Base-by-base conservation (phyloP, 2,329 filamentous ascomycete species). In the Cadophora gregata region DNA sequence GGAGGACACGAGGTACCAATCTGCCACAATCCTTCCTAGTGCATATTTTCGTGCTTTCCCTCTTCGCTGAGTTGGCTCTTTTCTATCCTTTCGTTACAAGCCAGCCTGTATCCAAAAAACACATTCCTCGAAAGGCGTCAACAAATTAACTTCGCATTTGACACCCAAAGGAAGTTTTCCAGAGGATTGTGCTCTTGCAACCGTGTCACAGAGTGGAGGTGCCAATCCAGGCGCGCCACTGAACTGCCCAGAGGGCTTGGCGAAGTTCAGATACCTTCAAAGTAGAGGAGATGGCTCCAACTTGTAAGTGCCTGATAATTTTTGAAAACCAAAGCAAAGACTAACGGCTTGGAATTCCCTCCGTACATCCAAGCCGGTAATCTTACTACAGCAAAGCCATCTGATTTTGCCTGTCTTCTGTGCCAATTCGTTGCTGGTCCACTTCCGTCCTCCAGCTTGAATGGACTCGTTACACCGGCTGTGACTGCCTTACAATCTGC, bases 181-280 rank as follows among this genome's bases (percentile, higher is more conserved):
- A 5, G n/a, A 3, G 21, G n/a, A 48, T 21, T 48, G 8, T 48
- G 24, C 24, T 51, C 24, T 27, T 16, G 16, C 14, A 19, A 16
- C 14, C 29, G 24, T 19, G 5, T 16, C 10, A 51, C 12, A 51
- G 48, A 51, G 48, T 48, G 69, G 66, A 33, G 71, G 70, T 36
- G 45, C 29, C 14, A 67, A 72, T 33, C 64, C 69, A 51, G 70
- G 70, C 6, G 66, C 70, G 14, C 63, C 71, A 25, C 58, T 61
- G 16, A 72, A 68, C 36, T 74, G 72, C 31, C 72, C 80, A 5
- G 48, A 51, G 5, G 48, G 48, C 6, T 7, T 51, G 24, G 48
- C 48, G 10, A 51, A 36, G 51, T 33, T 56, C 27, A 56, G 51
- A 36, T 56, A 33, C 29, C 16, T 29, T 2, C 51, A 56, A 19